A percentile compares a stretch with the other conserved stretches of the same genome.
Conservation (phyloP, 1,139 yeast species). For the Meyerozyma sp. region DNA sequence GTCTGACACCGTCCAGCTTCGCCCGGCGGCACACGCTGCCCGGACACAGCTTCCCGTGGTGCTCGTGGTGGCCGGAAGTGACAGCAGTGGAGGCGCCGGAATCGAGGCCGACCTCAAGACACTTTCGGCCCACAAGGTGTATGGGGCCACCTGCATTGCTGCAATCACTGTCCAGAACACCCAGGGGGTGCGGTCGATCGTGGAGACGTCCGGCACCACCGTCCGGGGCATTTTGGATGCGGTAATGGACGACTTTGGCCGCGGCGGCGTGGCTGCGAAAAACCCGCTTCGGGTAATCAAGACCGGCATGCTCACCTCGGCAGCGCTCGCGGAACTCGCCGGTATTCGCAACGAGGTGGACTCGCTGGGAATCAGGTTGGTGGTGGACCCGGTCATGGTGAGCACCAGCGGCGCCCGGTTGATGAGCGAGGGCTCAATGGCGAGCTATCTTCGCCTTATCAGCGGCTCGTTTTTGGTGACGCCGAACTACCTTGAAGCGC, state of each 20-base stretch:
- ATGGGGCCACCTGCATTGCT: constrained; percentile 74
- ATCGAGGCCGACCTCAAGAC: constrained; percentile 91
- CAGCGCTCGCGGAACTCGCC: constrained; percentile 48
- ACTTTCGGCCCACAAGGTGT: constrained; percentile 70
- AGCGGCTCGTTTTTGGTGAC: constrained; percentile 60
- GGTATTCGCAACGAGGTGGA: constrained; percentile 24
- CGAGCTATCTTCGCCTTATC: constrained; percentile 41
- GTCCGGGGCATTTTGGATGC: constrained; percentile 46
- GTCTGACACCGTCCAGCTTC: background rate
- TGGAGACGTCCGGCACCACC: constrained; percentile 39
- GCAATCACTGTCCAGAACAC: constrained; percentile 87
- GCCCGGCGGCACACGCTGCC: background rate
- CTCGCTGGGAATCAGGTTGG: constrained; percentile 32
- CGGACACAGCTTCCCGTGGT: constrained; percentile 32
- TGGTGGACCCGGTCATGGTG: constrained; percentile 81
- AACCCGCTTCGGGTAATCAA: constrained; percentile 58
- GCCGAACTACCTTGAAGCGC: constrained; percentile 72
- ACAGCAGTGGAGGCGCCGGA: constrained; percentile 93
- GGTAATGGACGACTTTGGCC: constrained; percentile 57
- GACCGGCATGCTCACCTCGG: constrained; percentile 72
- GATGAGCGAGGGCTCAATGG: constrained; percentile 44
- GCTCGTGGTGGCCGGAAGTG: constrained; percentile 76
- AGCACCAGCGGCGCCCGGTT: constrained; percentile 70
- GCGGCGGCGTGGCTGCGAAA: constrained; percentile 17
- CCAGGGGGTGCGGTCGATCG: constrained; percentile 49